Conservation (phyloP, 306 rosid species). For the Acacia acuminata region DNA sequence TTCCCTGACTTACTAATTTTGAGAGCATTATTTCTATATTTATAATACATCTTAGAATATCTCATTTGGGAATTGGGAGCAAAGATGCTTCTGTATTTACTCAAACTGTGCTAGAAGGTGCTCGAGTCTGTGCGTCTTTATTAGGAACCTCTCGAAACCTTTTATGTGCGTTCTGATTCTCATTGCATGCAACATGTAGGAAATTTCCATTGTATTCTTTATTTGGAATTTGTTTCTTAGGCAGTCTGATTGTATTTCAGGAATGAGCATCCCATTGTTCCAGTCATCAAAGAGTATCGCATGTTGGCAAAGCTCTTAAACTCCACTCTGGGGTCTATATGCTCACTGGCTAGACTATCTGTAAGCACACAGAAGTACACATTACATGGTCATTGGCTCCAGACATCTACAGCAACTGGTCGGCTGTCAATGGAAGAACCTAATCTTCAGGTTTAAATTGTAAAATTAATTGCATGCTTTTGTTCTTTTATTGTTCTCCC, state of each 20-base stretch:
- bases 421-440: conserved; percentile 99
- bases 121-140: background rate
- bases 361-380: conserved; percentile 77
- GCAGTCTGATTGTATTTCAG: conserved; percentile 56
- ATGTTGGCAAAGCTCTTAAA: conserved; percentile 88
- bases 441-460: conserved; percentile 83
- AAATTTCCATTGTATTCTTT: conserved; percentile 1
- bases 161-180: background rate
- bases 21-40: background rate
- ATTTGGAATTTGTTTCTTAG: conserved; percentile 8
- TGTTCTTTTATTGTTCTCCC: conserved; percentile 9
- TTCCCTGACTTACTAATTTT: background rate
- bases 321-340: conserved; percentile 88
- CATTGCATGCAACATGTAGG: conserved; percentile 1
- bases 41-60: conserved; percentile 1
- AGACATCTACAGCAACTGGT: conserved; percentile 96
- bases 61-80: conserved; percentile 1
- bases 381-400: conserved; percentile 96
- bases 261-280: conserved; percentile 91
- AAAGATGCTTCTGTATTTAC: background rate
- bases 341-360: conserved; percentile 80
- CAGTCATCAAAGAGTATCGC: conserved; percentile 90
- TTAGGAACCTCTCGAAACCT: background rate
- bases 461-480: conserved; percentile 20
- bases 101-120: background rate